Base-by-base conservation (phyloP, 345 rosid species). In the Moringa oleifera region DNA sequence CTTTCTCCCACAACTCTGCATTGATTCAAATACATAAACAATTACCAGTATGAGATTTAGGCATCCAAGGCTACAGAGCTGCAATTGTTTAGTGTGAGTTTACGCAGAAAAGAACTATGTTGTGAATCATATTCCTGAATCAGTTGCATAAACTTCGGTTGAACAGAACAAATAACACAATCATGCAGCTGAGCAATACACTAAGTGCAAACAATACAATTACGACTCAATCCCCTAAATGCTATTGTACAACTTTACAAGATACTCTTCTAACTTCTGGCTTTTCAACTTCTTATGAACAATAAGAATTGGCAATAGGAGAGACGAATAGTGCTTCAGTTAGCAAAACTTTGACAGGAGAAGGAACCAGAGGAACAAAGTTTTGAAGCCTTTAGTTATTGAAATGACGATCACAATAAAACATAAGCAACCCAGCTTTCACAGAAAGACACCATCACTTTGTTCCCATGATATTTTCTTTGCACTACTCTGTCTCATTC, bases 271-370 rank as follows among this genome's bases (percentile, higher is more conserved):
- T 21, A 36, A 58, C 41, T 61, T 19, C 25, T 63, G 6, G 53
- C 58, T 28, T 63, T 52, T 67, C 53, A 16, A 50, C 41, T 58
- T 61, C 63, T 69, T 72, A 53, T 57, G 58, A 70, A 74, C 65
- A 62, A 21, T 55, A 73, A 53, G 20, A 64, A 62, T 57, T 18
- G 53, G 54, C 33, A 13, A 50, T 37, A 21, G 52, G 15, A 51
- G 64, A 69, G 55, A 70, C 58, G 66, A 65, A 74, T 33, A 64
- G 52, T 21, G 58, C 53, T 41, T 71, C 28, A 46, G 75, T 73
- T 67, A 51, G 64, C 85, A 80, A 80, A 77, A 80, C 63, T 72
- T 77, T 58, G 75, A 68, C 71, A 58, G 47, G 67, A 72, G 59
- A 59, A 52, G 80, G 65, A 52, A 65, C 11, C 37, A 33, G 65